Percentiles rank a stretch among this genome's conserved stretches.
phyloP scores from a whole-genome alignment of 305 asterid species.

The Fraxinus baroniana region DNA sequence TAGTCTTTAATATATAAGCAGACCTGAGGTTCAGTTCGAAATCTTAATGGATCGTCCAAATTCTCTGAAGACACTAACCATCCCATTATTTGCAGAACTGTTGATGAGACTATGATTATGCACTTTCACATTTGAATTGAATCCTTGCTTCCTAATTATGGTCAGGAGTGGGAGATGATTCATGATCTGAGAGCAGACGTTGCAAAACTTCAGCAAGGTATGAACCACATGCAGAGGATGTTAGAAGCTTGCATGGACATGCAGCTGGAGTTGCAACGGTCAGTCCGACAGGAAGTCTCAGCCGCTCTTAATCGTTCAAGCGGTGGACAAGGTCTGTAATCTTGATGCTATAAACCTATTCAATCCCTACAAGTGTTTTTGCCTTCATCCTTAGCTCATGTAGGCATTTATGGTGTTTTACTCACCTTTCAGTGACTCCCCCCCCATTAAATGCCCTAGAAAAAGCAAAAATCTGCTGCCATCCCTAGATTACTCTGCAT shows the following conservation, averaged over 20 bases:
- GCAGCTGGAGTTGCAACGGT: slow-evolving; percentile 93
- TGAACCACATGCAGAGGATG: slow-evolving; percentile 94
- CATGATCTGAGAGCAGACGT: slow-evolving; percentile 80
- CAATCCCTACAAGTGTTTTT: background rate
- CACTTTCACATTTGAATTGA: slow-evolving; percentile 18
- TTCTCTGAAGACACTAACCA: background rate
- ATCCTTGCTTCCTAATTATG: slow-evolving; percentile 25
- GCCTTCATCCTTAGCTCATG: background rate
- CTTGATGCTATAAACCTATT: background rate
- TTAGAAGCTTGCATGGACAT: slow-evolving; percentile 96
- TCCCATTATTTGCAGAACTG: background rate
- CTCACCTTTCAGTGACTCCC: background rate
- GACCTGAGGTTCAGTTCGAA: background rate
- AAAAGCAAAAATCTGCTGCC: slow-evolving; percentile 4
- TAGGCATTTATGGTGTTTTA: background rate
- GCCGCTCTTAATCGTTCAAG: slow-evolving; percentile 83
- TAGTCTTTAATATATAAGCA: background rate
- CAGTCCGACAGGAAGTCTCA: slow-evolving; percentile 91
- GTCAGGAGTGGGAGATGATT: slow-evolving; percentile 85
- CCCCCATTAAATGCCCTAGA: background rate
- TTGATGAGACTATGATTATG: slow-evolving; percentile 12
- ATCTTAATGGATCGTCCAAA: background rate
- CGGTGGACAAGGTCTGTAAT: slow-evolving; percentile 56
- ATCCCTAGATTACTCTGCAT: background rate
- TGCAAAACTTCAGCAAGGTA: slow-evolving; percentile 86